Evolutionary conservation across 352 stramenopile genomes (phyloP), one percentile per base, ranked within the genome.

Genomic region (Pythium utonaiense): DNA sequence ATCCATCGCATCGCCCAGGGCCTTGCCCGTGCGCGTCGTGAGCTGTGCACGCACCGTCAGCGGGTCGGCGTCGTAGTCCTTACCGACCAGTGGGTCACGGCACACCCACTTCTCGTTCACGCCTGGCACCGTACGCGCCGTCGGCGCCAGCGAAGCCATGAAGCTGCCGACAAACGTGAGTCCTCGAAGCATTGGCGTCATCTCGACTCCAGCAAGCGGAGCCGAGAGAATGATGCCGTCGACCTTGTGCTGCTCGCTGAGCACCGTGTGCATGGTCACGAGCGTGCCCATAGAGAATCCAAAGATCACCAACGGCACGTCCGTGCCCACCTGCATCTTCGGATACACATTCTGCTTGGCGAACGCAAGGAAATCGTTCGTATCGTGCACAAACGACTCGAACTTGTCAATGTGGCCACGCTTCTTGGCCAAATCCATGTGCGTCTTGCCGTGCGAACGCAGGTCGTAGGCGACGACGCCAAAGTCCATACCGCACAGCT

Each of bases 321-420:
- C 6, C 12, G 31, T 17, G 17, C 12, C 5, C 17, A 62, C 33
- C 19, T 33, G 48, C 61, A 68, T 60, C 24, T 53, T 30, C 3
- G 61, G 38, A 40, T 60, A 63, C 8, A 68, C 50, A 13, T 68
- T 55, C 10, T 49, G 13, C 61, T 68, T 62, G 38, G 54, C 61
- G 34, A 68, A 68, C 25, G 49, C 25, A 16, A 70, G 25, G 27
- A 70, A 70, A 30, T 57, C 62, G 57, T 70, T 66, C 50, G 62
- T 66, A 19, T 70, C 62, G 56, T 65, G 17, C 7, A 69, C 36
- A 33, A 65, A 45, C 38, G 54, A 52, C 47, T 50, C 14, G 42
- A 69, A 69, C 24, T 49, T 47, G 4, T 57, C 21, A 9, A 64
- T 22, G 40, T 67, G 60, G 10, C 24, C 60, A 19, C 51, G 52